A percentile compares a stretch with the other conserved stretches of the same genome.
Evolutionary conservation across 257 asterid genomes (phyloP).

Genomic region (Nicotiana paniculata): DNA sequence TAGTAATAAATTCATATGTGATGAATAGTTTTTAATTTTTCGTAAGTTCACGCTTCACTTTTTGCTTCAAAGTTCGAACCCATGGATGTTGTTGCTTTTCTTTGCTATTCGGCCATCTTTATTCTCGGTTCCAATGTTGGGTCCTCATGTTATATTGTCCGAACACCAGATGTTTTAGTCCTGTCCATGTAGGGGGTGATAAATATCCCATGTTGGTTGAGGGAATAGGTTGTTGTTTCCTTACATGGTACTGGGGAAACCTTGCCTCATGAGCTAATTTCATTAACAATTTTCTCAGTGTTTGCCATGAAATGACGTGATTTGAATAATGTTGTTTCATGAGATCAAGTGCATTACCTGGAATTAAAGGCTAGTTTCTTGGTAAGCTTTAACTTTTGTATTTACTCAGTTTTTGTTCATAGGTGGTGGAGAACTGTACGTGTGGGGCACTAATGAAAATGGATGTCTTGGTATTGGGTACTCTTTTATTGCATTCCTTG

Average conservation of each 20-base stretch:
- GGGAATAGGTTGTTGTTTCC: not conserved
- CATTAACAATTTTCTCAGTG: not conserved
- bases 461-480: conserved; percentile 99
- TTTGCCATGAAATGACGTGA: not conserved
- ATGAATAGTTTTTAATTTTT: too few species aligned
- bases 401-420: conserved; percentile 12
- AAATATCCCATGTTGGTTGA: not conserved
- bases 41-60: too few species aligned
- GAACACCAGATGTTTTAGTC: not conserved
- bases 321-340: not conserved
- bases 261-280: not conserved
- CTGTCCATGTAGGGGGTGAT: not conserved
- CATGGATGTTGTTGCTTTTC: too few species aligned
- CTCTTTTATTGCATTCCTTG: conserved; percentile 9
- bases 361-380: not conserved
- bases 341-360: not conserved
- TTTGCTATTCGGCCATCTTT: not conserved
- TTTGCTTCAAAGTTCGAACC: too few species aligned
- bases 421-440: conserved; percentile 86
- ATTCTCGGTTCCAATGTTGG: not conserved
- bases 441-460: conserved; percentile 96
- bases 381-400: not conserved
- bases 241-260: not conserved
- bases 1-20: too few species aligned
- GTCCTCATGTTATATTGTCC: not conserved